Evolutionary conservation across 2,329 filamentous ascomycete species (phyloP).

Genomic region (Colletotrichum sp.): DNA sequence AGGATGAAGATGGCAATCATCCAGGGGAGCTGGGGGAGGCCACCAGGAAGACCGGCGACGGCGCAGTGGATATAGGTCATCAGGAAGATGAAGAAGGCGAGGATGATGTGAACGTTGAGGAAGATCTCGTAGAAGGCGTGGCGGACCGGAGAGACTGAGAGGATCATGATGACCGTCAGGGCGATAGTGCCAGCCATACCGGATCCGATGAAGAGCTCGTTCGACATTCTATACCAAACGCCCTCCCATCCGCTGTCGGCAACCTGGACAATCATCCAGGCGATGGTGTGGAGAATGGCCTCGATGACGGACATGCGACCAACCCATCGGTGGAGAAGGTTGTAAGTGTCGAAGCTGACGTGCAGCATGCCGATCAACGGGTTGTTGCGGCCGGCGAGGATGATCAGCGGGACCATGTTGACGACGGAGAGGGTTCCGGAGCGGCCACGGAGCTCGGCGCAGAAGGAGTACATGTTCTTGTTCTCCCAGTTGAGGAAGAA

Average conservation of each 20-base stretch:
- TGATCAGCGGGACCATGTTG: conserved; percentile 90
- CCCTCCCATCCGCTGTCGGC: conserved; percentile 68
- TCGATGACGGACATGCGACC: conserved; percentile 77
- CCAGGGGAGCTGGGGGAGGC: conserved; percentile 75
- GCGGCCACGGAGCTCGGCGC: conserved; percentile 85
- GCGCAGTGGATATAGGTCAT: conserved; percentile 82
- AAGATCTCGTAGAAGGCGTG: conserved; percentile 99
- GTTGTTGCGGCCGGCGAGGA: conserved; percentile 93
- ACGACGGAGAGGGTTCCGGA: conserved; percentile 81
- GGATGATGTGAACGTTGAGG: conserved; percentile 81
- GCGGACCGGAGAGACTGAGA: conserved; percentile 79
- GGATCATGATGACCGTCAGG: conserved; percentile 70
- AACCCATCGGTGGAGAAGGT: conserved; percentile 74
- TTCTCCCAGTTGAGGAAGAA: conserved; percentile 65
- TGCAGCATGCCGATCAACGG: conserved; percentile 81
- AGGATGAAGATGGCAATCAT: conserved; percentile 76
- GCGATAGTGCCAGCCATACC: conserved; percentile 66
- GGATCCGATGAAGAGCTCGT: conserved; percentile 69
- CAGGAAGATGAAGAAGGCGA: conserved; percentile 71
- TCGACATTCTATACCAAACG: conserved; percentile 57
- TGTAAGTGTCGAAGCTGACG: conserved; percentile 96
- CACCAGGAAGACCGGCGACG: conserved; percentile 67
- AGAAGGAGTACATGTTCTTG: conserved; percentile 65
- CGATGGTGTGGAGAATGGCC: conserved; percentile 69
- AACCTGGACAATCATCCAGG: conserved; percentile 77